These are phyloP conservation scores for Bacterosira constricta DNA, from an alignment of 108 stramenopile genomes.

Conservation along the genomic window DNA sequence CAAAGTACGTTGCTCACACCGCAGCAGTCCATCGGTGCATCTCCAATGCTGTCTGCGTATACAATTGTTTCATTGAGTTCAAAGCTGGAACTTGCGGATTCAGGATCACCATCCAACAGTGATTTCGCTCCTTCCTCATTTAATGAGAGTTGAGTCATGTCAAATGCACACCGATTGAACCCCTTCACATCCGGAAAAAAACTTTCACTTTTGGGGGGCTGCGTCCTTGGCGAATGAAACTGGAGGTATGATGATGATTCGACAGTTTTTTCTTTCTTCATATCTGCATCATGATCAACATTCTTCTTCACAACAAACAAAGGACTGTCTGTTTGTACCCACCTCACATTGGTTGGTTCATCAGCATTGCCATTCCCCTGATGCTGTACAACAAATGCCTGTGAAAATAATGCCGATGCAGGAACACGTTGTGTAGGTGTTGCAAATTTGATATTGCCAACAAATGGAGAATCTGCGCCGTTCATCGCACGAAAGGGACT, in stretches of 20 bases:
- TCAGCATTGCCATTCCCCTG: background rate
- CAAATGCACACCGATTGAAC: conserved; percentile 6
- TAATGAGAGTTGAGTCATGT: conserved; percentile 22
- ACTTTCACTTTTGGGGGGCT: background rate
- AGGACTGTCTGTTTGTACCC: conserved; percentile 36
- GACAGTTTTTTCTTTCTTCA: background rate
- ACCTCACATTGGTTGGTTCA: conserved; percentile 16
- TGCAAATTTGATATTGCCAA: conserved; percentile 41
- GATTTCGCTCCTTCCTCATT: background rate
- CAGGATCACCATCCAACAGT: conserved; percentile 10
- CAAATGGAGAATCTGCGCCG: conserved; percentile 30
- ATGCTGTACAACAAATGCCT: conserved; percentile 39
- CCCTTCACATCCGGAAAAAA: conserved; percentile 1
- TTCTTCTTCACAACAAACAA: conserved; percentile 35
- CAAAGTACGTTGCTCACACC: conserved; percentile 24
- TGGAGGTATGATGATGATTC: background rate
- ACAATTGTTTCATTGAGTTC: conserved; percentile 35
- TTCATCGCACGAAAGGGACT: conserved; percentile 7
- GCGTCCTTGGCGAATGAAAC: background rate
- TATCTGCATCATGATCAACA: background rate
- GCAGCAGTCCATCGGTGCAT: conserved; percentile 16
- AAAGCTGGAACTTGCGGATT: conserved; percentile 17
- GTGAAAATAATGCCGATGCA: conserved; percentile 36
- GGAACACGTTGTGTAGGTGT: conserved; percentile 18
- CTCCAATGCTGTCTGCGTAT: conserved; percentile 30